Conservation (phyloP, 2,329 filamentous ascomycete genomes). For the Arthrinium puccinioides region DNA sequence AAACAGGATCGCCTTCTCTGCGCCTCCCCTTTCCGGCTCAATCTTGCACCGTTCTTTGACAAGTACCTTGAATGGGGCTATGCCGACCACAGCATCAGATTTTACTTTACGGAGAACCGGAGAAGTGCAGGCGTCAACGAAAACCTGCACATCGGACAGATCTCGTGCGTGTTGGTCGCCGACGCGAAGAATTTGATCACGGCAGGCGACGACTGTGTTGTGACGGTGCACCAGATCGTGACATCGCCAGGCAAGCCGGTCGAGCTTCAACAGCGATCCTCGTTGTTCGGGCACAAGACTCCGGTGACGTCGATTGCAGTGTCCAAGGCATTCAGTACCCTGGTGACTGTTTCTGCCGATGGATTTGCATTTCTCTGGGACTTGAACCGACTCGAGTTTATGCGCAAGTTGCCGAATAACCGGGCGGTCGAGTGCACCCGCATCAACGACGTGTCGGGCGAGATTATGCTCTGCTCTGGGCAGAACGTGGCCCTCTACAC, state of each 20-base stretch:
- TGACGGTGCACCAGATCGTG: constrained; percentile 73
- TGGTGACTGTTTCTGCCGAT: constrained; percentile 76
- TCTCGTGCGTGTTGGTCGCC: constrained; percentile 76
- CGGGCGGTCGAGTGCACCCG: constrained; percentile 63
- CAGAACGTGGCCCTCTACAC: constrained; percentile 72
- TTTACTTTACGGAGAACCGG: constrained; percentile 77
- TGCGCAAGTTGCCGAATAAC: constrained; percentile 61
- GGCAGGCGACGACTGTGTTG: constrained; percentile 83
- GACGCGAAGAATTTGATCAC: constrained; percentile 89
- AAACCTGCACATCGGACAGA: constrained; percentile 84
- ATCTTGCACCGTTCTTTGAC: constrained; percentile 80
- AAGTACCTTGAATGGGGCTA: constrained; percentile 96
- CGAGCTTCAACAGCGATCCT: constrained; percentile 71
- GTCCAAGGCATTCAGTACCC: constrained; percentile 79
- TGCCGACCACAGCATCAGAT: constrained; percentile 84
- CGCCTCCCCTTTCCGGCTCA: constrained; percentile 75
- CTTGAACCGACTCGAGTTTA: constrained; percentile 80
- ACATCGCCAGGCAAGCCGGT: constrained; percentile 59
- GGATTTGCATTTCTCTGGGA: constrained; percentile 90
- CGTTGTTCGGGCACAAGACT: constrained; percentile 83
- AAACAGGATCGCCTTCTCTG: constrained; percentile 80
- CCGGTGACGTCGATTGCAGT: constrained; percentile 77
- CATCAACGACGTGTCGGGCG: constrained; percentile 86
- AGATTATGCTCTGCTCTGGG: constrained; percentile 78
- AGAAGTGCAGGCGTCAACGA: constrained; percentile 84